Conservation (phyloP, 495 filamentous ascomycete species). For the Aspergillus nidulans region DNA sequence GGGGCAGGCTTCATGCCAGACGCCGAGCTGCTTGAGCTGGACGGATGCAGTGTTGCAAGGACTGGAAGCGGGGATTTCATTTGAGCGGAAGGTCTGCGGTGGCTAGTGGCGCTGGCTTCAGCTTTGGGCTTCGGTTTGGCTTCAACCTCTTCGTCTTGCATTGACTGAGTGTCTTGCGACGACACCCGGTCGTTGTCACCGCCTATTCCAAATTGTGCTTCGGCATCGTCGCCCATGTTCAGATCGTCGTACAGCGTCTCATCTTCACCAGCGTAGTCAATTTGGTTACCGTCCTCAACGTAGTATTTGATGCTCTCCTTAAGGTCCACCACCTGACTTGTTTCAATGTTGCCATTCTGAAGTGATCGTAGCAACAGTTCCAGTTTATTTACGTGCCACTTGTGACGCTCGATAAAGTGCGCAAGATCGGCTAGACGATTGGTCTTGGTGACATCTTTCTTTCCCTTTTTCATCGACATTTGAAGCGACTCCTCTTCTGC, state of each 20-base stretch:
- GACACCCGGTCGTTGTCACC: constrained; percentile 81
- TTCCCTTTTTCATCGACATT: constrained; percentile 88
- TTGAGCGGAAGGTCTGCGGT: constrained; percentile 78
- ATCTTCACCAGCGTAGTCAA: constrained; percentile 81
- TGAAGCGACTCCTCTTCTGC: constrained; percentile 85
- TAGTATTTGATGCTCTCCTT: constrained; percentile 95
- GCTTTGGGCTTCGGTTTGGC: constrained; percentile 49
- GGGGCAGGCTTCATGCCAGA: constrained; percentile 91
- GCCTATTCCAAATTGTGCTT: constrained; percentile 74
- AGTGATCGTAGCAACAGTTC: constrained; percentile 85
- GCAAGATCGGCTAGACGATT: constrained; percentile 86
- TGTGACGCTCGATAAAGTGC: constrained; percentile 81
- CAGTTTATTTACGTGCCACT: constrained; percentile 91
- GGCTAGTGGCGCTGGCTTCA: constrained; percentile 37
- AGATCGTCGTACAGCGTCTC: constrained; percentile 95
- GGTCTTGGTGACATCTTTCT: constrained; percentile 74
- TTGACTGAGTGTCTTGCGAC: constrained; percentile 90
- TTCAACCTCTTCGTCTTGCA: constrained; percentile 78
- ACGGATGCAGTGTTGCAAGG: constrained; percentile 67
- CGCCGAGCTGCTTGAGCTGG: constrained; percentile 52
- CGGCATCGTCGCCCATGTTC: constrained; percentile 82
- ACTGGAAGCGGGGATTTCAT: constrained; percentile 91
- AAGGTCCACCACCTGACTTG: constrained; percentile 74
- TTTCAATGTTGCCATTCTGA: constrained; percentile 87
- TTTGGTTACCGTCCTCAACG: constrained; percentile 80